Base-by-base conservation (phyloP, 345 rosid genomes). In the Nasturtium officinale region DNA sequence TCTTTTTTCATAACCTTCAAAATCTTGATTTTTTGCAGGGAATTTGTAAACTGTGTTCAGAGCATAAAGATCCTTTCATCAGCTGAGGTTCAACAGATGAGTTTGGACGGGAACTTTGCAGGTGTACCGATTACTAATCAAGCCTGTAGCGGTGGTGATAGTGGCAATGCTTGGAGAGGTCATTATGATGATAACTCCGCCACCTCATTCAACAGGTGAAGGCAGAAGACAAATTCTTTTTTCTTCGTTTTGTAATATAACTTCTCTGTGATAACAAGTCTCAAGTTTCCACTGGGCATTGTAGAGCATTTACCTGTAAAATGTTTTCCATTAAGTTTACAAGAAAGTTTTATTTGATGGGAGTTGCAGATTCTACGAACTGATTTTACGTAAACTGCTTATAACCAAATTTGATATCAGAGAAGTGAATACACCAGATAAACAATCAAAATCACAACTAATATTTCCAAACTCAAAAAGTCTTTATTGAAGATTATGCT, bases 11-110 rank as follows among this genome's bases (percentile, higher is more conserved):
- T 17, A 32, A 28, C 28, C 20, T 52, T 51, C 7, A 13, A 32
- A 26, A 33, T 37, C 65, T 48, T 65, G 66, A 38, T 15, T 25
- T 25, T 26, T 72, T 68, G 79, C 87, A 96, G 99, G 74, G 99
- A 92, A 67, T 96, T 96, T 23, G 89, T 92, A 3, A 86, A 81
- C 82, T 84, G 90, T 77, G 98, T 88, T 38, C 96, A 88, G 76
- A 82, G 90, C 87, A 77, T 92, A 71, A 92, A 87, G 83, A 90
- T 90, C 15, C 85, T 90, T 73, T 92, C 98, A 38, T 83, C 92
- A 11, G 85, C 83, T 40, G 95, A 92, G 66, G 98, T 90, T 53
- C 90, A 88, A 79, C 96, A 90, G 73, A 88, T 92, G 90, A 90
- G 98, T 79, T 78, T 89, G 62, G 96, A 92, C 10, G 98, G 96